Base-by-base conservation (phyloP, 1,284 basidiomycete genomes). In the Pseudozyma thailandica region DNA sequence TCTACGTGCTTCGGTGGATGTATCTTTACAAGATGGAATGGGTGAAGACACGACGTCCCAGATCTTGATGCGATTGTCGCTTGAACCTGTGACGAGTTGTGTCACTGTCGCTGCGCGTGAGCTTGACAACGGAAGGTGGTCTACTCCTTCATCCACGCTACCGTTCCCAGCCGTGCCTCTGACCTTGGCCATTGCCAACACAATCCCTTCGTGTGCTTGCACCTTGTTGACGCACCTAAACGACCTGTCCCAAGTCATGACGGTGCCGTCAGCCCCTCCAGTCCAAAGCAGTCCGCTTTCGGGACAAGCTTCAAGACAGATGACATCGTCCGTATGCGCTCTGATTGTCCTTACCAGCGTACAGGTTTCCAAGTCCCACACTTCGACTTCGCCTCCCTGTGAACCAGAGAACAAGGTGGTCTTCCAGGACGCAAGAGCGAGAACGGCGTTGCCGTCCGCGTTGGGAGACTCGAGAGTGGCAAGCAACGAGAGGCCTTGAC, bases 331-430 rank as follows among this genome's bases (percentile, higher is more conserved):
- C 84, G 91, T 90, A 77, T 93, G 90, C 0, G 92, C 91, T 18
- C 93, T 89, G 51, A 98, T 90, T 0, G 89, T 92, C 39, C 95
- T 87, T 13, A 98, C 89, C 33, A 92, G 85, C 0, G 92, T 91
- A 61, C 89, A 89, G 0, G 93, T 95, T 80, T 94, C 93, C 10
- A 96, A 85, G 82, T 98, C 94, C 85, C 92, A 90, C 6, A 98
- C 90, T 70, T 74, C 91, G 74, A 98, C 92, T 71, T 91, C 90
- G 1, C 95, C 95, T 70, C 92, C 93, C 83, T 98, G 95, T 74
- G 93, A 90, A 0, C 93, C 95, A 0, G 92, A 94, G 75, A 91
- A 96, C 16, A 97, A 86, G 0, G 92, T 92, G 33, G 91, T 91
- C 31, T 90, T 51, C 39, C 88, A 87, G 0, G 88, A 88, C 1